These are phyloP conservation scores for Zymoseptoria ardabiliae DNA, from an alignment of 2,329 filamentous ascomycete species.

Conservation along the genomic window DNA sequence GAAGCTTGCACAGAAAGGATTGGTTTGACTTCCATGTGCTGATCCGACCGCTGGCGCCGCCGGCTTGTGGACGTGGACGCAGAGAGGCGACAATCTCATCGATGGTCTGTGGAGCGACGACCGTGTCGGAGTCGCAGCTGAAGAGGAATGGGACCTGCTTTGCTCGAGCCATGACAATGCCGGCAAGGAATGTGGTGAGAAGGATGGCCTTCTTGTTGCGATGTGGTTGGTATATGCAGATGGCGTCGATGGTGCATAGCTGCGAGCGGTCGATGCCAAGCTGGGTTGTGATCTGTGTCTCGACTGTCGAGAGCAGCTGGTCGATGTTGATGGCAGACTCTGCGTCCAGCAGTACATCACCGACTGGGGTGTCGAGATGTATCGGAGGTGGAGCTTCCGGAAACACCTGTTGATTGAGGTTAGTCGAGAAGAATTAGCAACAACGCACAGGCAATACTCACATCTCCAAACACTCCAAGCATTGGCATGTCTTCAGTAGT, in stretches of 20 bases:
- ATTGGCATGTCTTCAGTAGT: too few species aligned
- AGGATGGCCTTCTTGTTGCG: constrained; percentile 1
- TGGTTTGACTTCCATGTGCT: too few species aligned
- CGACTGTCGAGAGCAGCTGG: background rate
- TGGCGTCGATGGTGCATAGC: background rate
- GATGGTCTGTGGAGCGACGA: background rate
- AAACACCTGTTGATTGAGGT: background rate
- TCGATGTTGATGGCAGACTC: background rate
- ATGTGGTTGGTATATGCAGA: background rate
- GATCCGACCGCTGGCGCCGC: too few species aligned
- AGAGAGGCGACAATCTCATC: background rate
- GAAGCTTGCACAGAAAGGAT: too few species aligned
- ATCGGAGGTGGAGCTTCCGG: background rate
- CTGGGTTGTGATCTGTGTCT: background rate
- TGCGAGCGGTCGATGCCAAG: background rate
- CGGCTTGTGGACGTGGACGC: background rate
- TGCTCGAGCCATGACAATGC: background rate
- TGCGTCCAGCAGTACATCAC: background rate
- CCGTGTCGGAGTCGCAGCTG: background rate
- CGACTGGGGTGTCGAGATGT: background rate
- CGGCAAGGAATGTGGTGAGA: background rate
- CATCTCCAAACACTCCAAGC: too few species aligned
- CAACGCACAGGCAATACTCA: too few species aligned
- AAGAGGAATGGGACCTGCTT: background rate
- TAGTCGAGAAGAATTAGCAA: background rate